Conservation (phyloP, 768 basidiomycete genomes). For the Daedaleopsis nitida region DNA sequence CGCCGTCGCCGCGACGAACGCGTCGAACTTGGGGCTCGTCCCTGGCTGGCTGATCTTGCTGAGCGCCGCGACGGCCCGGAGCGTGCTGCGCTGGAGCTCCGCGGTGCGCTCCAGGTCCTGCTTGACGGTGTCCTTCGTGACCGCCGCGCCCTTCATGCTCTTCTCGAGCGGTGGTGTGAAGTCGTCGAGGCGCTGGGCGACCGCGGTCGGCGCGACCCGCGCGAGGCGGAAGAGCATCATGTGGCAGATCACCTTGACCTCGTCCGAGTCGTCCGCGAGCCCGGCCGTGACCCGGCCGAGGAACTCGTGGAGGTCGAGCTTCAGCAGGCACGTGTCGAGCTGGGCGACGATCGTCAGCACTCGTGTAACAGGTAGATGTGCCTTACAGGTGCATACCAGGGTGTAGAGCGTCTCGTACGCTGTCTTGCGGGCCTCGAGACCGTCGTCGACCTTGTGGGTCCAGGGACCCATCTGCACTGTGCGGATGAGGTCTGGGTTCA, state of each 20-base stretch:
- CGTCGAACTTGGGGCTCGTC: constrained; percentile 73
- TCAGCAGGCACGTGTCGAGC: constrained; percentile 90
- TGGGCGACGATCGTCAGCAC: constrained; percentile 30
- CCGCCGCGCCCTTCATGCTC: constrained; percentile 85
- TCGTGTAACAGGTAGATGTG: not conserved
- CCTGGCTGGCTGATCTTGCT: constrained; percentile 71
- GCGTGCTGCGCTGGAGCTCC: constrained; percentile 88
- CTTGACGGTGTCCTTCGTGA: constrained; percentile 96
- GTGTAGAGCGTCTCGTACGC: constrained; percentile 98
- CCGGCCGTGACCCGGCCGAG: constrained; percentile 80
- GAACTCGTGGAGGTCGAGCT: constrained; percentile 87
- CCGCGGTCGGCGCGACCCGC: constrained; percentile 80
- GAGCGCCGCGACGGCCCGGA: constrained; percentile 85
- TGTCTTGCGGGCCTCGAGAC: constrained; percentile 93
- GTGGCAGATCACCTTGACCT: constrained; percentile 95
- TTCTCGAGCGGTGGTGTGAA: constrained; percentile 82
- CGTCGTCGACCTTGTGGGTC: constrained; percentile 97
- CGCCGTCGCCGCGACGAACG: constrained; percentile 73
- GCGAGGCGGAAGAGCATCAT: constrained; percentile 94
- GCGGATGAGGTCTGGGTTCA: constrained; percentile 79
- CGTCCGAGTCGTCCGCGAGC: constrained; percentile 87
- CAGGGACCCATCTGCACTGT: constrained; percentile 97
- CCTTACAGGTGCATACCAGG: constrained; percentile 57
- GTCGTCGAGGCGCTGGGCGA: constrained; percentile 82
- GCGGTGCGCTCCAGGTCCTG: constrained; percentile 86